Conservation (phyloP, 2,329 filamentous ascomycete genomes). For the Aspergillus fumigatiaffinis region DNA sequence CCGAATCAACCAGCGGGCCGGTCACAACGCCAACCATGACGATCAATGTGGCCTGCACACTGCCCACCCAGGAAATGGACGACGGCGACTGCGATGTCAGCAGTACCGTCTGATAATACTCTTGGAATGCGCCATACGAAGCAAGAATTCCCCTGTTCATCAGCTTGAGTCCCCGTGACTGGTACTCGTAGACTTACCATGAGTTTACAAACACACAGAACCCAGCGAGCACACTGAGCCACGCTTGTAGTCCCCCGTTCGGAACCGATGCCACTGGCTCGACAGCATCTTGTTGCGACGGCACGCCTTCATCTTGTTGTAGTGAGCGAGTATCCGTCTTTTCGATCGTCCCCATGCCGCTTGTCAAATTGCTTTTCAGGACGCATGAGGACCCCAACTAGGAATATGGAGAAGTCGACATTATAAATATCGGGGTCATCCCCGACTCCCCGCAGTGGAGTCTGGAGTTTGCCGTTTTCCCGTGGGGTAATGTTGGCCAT, state of each 20-base stretch:
- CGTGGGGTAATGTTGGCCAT: not conserved
- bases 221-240: slow-evolving; percentile 26
- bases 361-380: not conserved
- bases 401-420: not conserved
- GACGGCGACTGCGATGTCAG: slow-evolving; percentile 36
- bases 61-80: slow-evolving; percentile 48
- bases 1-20: slow-evolving; percentile 49
- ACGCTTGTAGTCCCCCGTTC: slow-evolving; percentile 26
- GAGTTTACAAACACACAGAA: slow-evolving; percentile 34
- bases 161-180: not conserved
- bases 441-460: not conserved
- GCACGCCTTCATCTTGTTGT: not conserved
- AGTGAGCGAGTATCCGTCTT: not conserved
- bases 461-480: not conserved
- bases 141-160: slow-evolving; percentile 39
- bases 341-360: not conserved
- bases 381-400: not conserved
- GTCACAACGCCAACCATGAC: slow-evolving; percentile 45
- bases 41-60: slow-evolving; percentile 46
- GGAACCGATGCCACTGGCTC: slow-evolving; percentile 9
- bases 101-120: slow-evolving; percentile 43
- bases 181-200: slow-evolving; percentile 18
- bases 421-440: not conserved
- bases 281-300: not conserved
- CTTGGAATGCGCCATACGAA: slow-evolving; percentile 48